Percentiles rank a stretch among this genome's conserved stretches.
Evolutionary conservation across 2,329 filamentous ascomycete genomes (phyloP).

Genomic region (Beauveria medogensis): DNA sequence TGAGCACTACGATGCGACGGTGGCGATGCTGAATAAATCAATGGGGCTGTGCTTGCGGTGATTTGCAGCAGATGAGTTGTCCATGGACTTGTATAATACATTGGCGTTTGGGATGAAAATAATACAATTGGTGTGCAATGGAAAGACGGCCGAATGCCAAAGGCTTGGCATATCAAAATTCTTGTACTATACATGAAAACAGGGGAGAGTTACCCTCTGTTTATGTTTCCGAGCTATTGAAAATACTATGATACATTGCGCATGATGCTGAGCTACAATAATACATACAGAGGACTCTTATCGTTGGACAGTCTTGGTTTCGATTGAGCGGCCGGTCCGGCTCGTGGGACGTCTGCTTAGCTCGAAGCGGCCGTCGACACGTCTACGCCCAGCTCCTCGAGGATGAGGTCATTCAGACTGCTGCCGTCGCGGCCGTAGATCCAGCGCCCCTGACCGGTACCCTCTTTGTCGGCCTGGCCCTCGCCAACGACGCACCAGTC

Average conservation of each 20-base stretch:
- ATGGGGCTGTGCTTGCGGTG: conserved; percentile 59
- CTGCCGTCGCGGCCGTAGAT: conserved; percentile 80
- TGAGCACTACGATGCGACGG: conserved; percentile 58
- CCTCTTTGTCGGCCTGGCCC: conserved; percentile 66
- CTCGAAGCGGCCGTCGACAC: conserved; percentile 29
- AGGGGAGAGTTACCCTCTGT: background rate
- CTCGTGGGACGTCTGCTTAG: conserved; percentile 13
- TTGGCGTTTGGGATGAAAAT: background rate
- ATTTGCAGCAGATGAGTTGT: conserved; percentile 8
- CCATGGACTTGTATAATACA: background rate
- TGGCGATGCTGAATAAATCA: conserved; percentile 66
- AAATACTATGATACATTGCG: background rate
- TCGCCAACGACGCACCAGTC: conserved; percentile 77
- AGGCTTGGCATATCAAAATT: background rate
- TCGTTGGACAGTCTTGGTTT: background rate
- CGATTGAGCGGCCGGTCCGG: background rate
- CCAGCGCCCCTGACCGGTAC: conserved; percentile 68
- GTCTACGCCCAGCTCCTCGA: conserved; percentile 66
- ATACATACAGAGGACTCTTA: background rate
- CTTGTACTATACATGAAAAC: background rate
- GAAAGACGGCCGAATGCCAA: background rate
- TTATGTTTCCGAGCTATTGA: background rate
- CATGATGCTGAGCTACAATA: background rate
- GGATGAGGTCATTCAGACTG: conserved; percentile 63
- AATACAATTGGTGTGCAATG: background rate